A percentile compares a stretch with the other conserved stretches of the same genome.
These are phyloP conservation scores for Myxozyma mucilagina DNA, from an alignment of 805 yeast species.

Conservation along the genomic window DNA sequence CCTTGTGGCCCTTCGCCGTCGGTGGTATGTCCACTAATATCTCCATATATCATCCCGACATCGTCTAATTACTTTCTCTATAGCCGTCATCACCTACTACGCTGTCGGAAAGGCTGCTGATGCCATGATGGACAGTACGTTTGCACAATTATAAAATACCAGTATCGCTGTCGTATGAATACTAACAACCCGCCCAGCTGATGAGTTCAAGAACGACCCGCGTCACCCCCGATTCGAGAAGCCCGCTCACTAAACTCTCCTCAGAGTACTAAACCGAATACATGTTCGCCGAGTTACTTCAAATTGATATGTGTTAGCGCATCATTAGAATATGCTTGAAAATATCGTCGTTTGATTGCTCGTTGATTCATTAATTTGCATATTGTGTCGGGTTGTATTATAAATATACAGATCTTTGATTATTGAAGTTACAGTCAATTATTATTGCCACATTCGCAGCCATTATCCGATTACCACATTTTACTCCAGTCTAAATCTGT, in stretches of 20 bases:
- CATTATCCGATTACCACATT: too few species aligned
- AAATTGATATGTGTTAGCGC: too few species aligned
- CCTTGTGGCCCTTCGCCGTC: slow-evolving; percentile 84
- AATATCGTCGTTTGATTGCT: too few species aligned
- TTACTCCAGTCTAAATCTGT: too few species aligned
- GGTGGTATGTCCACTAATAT: slow-evolving; percentile 60
- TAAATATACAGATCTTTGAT: too few species aligned
- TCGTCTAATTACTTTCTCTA: not conserved
- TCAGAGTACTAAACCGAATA: too few species aligned
- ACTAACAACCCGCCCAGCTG: slow-evolving; percentile 33
- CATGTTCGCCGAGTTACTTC: too few species aligned
- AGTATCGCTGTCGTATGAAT: not conserved
- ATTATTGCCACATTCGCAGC: too few species aligned
- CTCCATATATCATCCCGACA: not conserved
- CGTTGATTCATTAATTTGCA: too few species aligned
- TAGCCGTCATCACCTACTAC: slow-evolving; percentile 60
- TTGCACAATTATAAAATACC: not conserved
- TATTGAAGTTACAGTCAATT: too few species aligned
- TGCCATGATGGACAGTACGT: slow-evolving; percentile 61
- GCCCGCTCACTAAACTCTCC: slow-evolving; percentile 11
- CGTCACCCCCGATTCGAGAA: slow-evolving; percentile 81
- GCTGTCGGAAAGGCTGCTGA: slow-evolving; percentile 67
- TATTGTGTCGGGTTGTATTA: too few species aligned
- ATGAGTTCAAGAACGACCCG: slow-evolving; percentile 89
- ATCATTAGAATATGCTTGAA: too few species aligned